A percentile compares a stretch with the other conserved stretches of the same genome.
Evolutionary conservation across 2,329 filamentous ascomycete genomes (phyloP).

Genomic region (Diaporthe vexans): DNA sequence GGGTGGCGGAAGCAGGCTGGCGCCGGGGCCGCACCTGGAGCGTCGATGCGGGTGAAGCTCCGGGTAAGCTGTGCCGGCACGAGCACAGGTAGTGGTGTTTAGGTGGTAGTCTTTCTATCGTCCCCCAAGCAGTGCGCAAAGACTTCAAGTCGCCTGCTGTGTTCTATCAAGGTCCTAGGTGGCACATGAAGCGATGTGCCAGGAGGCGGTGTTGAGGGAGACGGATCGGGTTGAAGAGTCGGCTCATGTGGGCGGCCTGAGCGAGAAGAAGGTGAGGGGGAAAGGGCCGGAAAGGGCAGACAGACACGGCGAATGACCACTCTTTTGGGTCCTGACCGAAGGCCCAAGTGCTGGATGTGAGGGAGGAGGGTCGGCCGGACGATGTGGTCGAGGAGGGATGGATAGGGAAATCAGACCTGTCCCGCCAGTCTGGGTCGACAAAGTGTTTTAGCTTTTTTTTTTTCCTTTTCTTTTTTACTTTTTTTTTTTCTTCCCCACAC

Average conservation of each 20-base stretch:
- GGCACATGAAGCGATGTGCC: conserved; percentile 62
- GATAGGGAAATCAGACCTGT: neutral
- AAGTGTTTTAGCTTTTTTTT: neutral
- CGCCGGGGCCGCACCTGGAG: neutral
- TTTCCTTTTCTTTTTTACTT: neutral
- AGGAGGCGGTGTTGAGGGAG: conserved; percentile 43
- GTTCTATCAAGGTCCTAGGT: conserved; percentile 54
- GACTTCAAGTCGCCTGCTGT: conserved; percentile 75
- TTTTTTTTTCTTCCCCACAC: neutral
- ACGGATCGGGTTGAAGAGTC: conserved; percentile 15
- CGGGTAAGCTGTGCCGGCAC: neutral
- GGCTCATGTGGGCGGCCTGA: conserved; percentile 11
- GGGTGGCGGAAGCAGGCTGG: neutral
- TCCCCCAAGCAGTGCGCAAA: conserved; percentile 74
- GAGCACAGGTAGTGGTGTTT: neutral
- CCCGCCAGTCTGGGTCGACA: conserved; percentile 18
- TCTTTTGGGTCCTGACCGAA: neutral
- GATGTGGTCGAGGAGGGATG: neutral
- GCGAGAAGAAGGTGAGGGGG: neutral
- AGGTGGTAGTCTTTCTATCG: conserved; percentile 67
- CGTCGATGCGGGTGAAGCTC: neutral
- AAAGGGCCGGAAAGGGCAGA: neutral
- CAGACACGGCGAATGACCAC: conserved; percentile 4
- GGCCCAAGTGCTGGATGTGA: neutral
- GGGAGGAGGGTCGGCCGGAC: neutral